Evolutionary conservation across 148 eudicot species (phyloP).

Genomic region (Vaccinium corymbosum): DNA sequence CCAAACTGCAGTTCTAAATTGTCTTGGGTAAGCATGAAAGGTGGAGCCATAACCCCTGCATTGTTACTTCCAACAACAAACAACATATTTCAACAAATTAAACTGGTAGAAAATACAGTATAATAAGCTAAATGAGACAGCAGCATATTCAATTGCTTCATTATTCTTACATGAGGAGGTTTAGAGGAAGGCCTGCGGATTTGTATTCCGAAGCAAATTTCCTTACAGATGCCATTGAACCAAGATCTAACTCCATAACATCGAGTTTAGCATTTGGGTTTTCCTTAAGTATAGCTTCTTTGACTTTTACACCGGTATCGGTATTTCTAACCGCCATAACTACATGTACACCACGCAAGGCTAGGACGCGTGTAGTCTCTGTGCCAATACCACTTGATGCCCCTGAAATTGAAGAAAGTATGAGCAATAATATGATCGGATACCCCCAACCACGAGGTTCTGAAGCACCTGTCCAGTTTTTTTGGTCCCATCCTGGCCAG

Average conservation of each 20-base stretch:
- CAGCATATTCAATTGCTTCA: neutral
- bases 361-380: neutral
- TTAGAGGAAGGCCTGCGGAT: constrained; percentile 21
- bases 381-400: neutral
- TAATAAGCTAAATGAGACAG: neutral
- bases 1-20: constrained; percentile 81
- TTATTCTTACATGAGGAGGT: constrained; percentile 69
- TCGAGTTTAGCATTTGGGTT: neutral
- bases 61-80: constrained; percentile 56
- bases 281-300: neutral
- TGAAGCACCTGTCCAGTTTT: neutral
- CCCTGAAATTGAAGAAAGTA: neutral
- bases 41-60: constrained; percentile 90
- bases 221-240: constrained; percentile 68
- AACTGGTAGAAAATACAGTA: neutral
- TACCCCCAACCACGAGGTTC: neutral
- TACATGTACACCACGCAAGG: neutral
- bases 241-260: neutral
- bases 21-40: constrained; percentile 72
- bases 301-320: neutral
- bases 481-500: no score
- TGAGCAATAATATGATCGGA: neutral
- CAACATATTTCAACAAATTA: neutral
- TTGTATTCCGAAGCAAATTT: constrained; percentile 70
- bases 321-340: neutral